phyloP scores from a whole-genome alignment of 306 rosid species.

The barrel medic (Medicago truncatula) region MtrunA17r5.0-ANR NC_053045.1:51758501-51759000 shows the following conservation, averaged over 20 bases:
- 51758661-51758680: conserved; percentile 74
- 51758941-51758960: conserved; percentile 44
- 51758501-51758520: conserved; percentile 62
- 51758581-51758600: conserved; percentile 63
- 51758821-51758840: conserved; percentile 3
- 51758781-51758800: conserved; percentile 23
- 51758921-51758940: conserved; percentile 37
- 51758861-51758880: conserved; percentile 45
- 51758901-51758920: conserved; percentile 50
- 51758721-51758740: conserved; percentile 82
- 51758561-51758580: conserved; percentile 52
- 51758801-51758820: conserved; percentile 7
- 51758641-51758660: conserved; percentile 60
- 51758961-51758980: not conserved
- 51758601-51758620: conserved; percentile 60
- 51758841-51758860: not conserved
- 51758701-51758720: conserved; percentile 79
- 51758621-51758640: conserved; percentile 61
- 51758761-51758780: conserved; percentile 39
- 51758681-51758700: conserved; percentile 86
- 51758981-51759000: conserved; percentile 3
- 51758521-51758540: conserved; percentile 52
- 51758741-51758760: conserved; percentile 36
- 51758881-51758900: conserved; percentile 46
- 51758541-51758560: conserved; percentile 73